Base-by-base conservation (phyloP, 768 basidiomycete species). In the Tephrocybe sp. region DNA sequence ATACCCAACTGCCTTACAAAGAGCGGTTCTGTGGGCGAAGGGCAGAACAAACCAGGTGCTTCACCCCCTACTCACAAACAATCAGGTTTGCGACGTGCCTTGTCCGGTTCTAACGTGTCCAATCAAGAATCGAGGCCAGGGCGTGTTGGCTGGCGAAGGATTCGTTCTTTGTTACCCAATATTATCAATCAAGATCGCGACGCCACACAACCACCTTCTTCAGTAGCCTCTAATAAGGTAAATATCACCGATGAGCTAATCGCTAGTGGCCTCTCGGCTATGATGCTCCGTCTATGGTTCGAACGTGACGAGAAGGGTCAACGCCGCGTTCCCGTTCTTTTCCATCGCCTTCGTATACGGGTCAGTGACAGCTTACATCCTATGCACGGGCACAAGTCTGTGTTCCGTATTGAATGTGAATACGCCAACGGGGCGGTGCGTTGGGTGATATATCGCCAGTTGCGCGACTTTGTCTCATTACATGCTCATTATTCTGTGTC, bases 391-490 rank as follows among this genome's bases (percentile, higher is more conserved):
- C 71, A 81, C 37, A 89, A 88, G 61, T 83, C 89, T 4, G 84
- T 92, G 2, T 95, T 95, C 64, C 82, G 92, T 13, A 92, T 95
- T 57, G 92, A 95, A 67, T 98, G 94, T 64, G 91, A 97, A 67
- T 98, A 99, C 65, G 96, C 92, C 0, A 94, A 96, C 56, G 92
- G 92, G 18, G 86, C 87, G 11, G 84, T 79, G 62, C 75, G 93
- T 65, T 99, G 97, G 96, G 95, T 97, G 24, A 78, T 92, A n/a
- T 93, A 93, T 67, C 86, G 96, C 44, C 87, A 95, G 68, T 76
- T 97, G 46, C 84, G 91, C 53, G 96, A 98, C 65, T 97, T 99
- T 61, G 47, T 96, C 38, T 87, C 87, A 21, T 69, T 99, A 19
- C 95, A 98, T 65, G 79, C 87, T 0, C 94, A 98, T 64, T 97